phyloP scores from a whole-genome alignment of 75 land plant genomes.

The Sequoia sempervirens region DNA sequence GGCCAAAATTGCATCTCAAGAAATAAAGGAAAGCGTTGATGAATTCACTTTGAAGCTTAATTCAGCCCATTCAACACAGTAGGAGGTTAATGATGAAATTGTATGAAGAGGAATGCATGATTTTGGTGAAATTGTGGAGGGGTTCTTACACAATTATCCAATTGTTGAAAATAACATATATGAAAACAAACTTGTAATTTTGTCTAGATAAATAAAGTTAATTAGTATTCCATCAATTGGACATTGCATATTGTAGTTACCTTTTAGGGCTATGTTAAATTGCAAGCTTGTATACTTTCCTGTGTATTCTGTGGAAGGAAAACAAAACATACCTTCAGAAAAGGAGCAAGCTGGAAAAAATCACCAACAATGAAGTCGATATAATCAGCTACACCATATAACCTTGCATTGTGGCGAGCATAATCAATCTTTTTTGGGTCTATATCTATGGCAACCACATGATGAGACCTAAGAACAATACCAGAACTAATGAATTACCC shows the following conservation, averaged over 20 bases:
- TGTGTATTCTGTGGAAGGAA: not conserved
- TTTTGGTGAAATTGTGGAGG: no score
- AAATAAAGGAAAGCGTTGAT: no score
- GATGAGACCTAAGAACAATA: conserved; percentile 35
- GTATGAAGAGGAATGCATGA: no score
- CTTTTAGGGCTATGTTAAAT: not conserved
- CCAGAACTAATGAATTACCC: not conserved
- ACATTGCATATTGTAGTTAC: not conserved
- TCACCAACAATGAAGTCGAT: conserved; percentile 88
- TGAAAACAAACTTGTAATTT: not conserved
- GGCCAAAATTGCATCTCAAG: no score
- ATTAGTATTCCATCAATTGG: not conserved
- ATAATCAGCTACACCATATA: conserved; percentile 74
- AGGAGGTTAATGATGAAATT: no score
- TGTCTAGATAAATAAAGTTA: not conserved
- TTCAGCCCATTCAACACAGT: no score
- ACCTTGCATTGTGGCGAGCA: conserved; percentile 77
- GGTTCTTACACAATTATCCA: not conserved
- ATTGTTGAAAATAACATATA: not conserved
- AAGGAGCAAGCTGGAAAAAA: conserved; percentile 65
- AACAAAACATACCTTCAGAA: conserved; percentile 58
- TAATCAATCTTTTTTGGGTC: conserved; percentile 74
- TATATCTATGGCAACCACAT: conserved; percentile 90
- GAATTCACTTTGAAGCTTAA: no score
- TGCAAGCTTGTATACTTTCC: not conserved